Evolutionary conservation across 2,329 filamentous ascomycete species (phyloP), one percentile per base, ranked within the genome.

Genomic region (Fusarium chlamydosporum): DNA sequence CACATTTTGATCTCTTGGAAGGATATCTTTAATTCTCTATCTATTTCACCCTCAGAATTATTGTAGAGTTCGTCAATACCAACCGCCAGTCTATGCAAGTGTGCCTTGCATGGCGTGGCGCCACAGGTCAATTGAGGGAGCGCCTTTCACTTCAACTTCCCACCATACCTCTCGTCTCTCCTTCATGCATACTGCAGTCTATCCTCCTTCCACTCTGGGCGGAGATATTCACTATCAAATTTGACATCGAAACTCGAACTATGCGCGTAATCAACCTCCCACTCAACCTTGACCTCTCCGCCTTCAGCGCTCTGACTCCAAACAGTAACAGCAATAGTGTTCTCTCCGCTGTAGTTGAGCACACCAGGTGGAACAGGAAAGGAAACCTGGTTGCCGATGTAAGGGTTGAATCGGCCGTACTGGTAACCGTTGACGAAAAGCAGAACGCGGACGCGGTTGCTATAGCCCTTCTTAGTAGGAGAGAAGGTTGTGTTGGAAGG

Each of bases 341-440:
- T 90, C 10, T 85, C 79, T 0, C 87, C 88, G 8, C 77, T 76
- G 61, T 89, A 88, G 71, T 89, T 81, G 10, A 89, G 75, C 7
- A 90, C 79, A 0, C 88, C 88, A 0, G 85, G 84, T 2, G 86
- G 87, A 3, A 90, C 85, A 1, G 88, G 88, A 70, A 88, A 90
- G 16, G 82, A 79, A 16, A 85, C 80, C 77, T 90, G 88, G 46
- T 88, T 85, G 0, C 88, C 88, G 38, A 90, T 87, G 50, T 85
- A 82, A 0, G 88, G 86, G 61, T 86, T 84, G 71, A 84, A 90
- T 9, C 86, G 82, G 3, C 85, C 88, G 67, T 88, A 90, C 72
- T 89, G 87, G 70, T 89, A 90, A 0, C 88, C 88, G 56, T 90
- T 90, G n/a, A 90, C 83, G 56, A 87, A 90, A 4, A 90, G 74